These are phyloP conservation scores for Fraxinus greggii DNA, from an alignment of 305 asterid genomes.

Conservation along the genomic window DNA sequence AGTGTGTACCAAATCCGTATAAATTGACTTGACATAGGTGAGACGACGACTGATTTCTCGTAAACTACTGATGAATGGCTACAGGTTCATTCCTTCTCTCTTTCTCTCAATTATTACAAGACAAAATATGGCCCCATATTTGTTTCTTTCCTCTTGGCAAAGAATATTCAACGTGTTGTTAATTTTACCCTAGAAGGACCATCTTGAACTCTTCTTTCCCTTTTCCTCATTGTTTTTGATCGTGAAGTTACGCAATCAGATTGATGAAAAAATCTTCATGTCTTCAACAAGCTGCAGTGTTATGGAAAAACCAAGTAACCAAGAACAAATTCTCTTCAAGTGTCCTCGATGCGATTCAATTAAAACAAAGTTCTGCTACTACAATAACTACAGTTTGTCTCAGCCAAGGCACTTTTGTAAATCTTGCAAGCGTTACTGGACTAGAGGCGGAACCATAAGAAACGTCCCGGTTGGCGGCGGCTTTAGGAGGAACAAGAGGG, in stretches of 20 bases:
- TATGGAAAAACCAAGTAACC: conserved; percentile 38
- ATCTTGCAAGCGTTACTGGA: conserved; percentile 58
- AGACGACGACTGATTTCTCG: conserved; percentile 24
- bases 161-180: conserved; percentile 36
- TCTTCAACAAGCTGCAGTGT: conserved; percentile 5
- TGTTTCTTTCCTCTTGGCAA: conserved; percentile 47
- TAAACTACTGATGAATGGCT: conserved; percentile 29
- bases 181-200: conserved; percentile 24
- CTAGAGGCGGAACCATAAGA: conserved; percentile 49
- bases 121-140: conserved; percentile 28
- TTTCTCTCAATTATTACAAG: conserved; percentile 34
- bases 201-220: conserved; percentile 11
- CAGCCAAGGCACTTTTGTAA: conserved; percentile 58
- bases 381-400: conserved; percentile 54
- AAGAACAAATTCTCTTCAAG: conserved; percentile 30
- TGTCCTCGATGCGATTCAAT: conserved; percentile 53
- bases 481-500: conserved; percentile 45
- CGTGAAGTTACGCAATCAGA: conserved; percentile 26
- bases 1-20: background rate
- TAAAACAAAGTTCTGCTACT: conserved; percentile 30
- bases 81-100: background rate
- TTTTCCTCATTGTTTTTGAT: background rate
- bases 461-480: conserved; percentile 60
- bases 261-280: conserved; percentile 31
- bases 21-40: conserved; percentile 15